A percentile compares a stretch with the other conserved stretches of the same genome.
phyloP scores from a whole-genome alignment of 306 rosid species.

The Prunus campanulata region DNA sequence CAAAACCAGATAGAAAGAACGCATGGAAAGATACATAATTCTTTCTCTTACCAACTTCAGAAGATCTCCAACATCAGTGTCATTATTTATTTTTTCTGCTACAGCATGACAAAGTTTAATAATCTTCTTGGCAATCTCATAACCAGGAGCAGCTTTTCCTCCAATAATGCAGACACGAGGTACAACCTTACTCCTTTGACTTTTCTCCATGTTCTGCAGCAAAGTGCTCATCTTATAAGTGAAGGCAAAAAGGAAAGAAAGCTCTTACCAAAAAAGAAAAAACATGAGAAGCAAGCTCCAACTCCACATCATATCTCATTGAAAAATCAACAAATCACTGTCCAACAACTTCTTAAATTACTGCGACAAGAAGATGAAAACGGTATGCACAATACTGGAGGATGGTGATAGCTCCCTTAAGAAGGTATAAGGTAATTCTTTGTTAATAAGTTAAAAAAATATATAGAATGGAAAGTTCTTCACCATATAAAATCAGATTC shows the following conservation, averaged over 20 bases:
- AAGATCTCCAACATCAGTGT: constrained; percentile 63
- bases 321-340: too few relatives aligned
- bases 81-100: constrained; percentile 60
- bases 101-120: constrained; percentile 70
- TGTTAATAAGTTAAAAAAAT: not conserved
- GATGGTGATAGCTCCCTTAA: not conserved
- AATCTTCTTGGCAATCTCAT: constrained; percentile 66
- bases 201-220: constrained; percentile 57
- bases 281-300: not conserved
- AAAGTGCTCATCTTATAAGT: constrained; percentile 10
- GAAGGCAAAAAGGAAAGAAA: not conserved
- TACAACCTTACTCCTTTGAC: constrained; percentile 56
- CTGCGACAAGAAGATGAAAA: constrained; percentile 15
- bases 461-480: constrained; percentile 9
- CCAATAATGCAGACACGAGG: constrained; percentile 81
- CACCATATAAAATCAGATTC: constrained; percentile 15
- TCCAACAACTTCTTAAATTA: constrained; percentile 4
- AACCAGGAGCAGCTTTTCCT: constrained; percentile 83
- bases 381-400: not conserved
- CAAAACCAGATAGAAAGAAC: constrained; percentile 1
- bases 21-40: constrained; percentile 11
- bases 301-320: not conserved
- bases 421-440: not conserved
- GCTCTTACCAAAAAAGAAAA: not conserved
- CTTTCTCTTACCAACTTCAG: constrained; percentile 45